Evolutionary conservation across 192 early-diverging fungal genomes (phyloP).

Genomic region (Coemansia sp.): DNA sequence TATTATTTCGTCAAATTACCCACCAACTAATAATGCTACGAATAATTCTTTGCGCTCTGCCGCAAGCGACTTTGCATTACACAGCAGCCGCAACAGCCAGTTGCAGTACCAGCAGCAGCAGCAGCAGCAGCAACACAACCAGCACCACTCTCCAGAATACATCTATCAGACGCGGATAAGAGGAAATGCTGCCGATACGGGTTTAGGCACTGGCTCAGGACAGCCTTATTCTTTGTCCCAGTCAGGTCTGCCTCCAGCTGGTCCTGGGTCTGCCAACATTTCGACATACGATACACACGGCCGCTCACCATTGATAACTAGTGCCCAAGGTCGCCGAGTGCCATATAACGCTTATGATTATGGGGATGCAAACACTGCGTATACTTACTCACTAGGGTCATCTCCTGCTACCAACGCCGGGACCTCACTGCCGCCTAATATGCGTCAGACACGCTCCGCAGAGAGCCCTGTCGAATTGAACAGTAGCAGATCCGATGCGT

Average conservation of each 20-base stretch:
- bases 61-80: constrained; percentile 11
- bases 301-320: constrained; percentile 29
- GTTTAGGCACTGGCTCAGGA: neutral
- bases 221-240: constrained; percentile 45
- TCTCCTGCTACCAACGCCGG: constrained; percentile 12
- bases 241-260: constrained; percentile 42
- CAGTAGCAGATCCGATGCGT: constrained; percentile 8
- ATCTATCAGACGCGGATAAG: constrained; percentile 29
- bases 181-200: constrained; percentile 4
- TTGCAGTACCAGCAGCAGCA: constrained; percentile 14
- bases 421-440: neutral
- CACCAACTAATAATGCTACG: neutral
- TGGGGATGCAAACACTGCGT: constrained; percentile 19
- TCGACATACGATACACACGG: constrained; percentile 18
- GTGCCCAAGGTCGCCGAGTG: constrained; percentile 33
- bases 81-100: constrained; percentile 6
- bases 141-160: constrained; percentile 5
- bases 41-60: neutral
- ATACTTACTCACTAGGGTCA: constrained; percentile 16
- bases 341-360: constrained; percentile 41
- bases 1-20: neutral
- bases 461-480: constrained; percentile 16
- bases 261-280: constrained; percentile 30
- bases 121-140: constrained; percentile 6
- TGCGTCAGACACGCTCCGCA: constrained; percentile 31